These are phyloP conservation scores for Nicotiana undulata DNA, from an alignment of 257 asterid species.

Conservation along the genomic window DNA sequence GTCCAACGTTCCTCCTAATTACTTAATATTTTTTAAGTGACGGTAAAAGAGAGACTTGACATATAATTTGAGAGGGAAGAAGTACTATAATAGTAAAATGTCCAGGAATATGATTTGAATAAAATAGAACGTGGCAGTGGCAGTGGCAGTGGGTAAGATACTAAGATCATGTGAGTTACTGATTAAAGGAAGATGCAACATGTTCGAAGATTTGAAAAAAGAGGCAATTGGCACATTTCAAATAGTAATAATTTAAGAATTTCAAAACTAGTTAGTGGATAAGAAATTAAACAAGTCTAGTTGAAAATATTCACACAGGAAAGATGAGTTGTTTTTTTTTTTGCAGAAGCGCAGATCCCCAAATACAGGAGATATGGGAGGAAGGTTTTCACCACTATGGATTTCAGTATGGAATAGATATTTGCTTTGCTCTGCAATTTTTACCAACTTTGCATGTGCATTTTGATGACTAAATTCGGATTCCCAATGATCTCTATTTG, in stretches of 20 bases:
- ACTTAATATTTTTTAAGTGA: too few relatives aligned
- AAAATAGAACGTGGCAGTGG: background rate
- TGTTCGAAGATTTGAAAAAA: background rate
- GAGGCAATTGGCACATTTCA: background rate
- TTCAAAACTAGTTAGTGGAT: background rate
- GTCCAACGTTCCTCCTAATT: too few relatives aligned
- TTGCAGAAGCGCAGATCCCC: background rate
- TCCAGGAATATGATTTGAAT: background rate
- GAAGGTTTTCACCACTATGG: background rate
- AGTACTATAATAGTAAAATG: background rate
- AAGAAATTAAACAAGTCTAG: background rate
- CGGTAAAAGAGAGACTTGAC: fast-evolving
- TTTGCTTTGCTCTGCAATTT: background rate
- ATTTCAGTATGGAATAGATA: background rate
- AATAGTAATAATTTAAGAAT: background rate
- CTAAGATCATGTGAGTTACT: background rate
- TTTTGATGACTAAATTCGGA: background rate
- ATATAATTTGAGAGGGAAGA: too few relatives aligned
- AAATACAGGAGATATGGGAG: constrained; percentile 1
- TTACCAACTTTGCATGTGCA: constrained; percentile 11
- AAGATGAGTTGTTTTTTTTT: background rate
- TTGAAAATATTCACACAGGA: background rate
- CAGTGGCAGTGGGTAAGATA: background rate
- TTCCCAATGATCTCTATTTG: constrained; percentile 9
- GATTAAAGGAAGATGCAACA: background rate